phyloP scores from a whole-genome alignment of 2,329 filamentous ascomycete species.

The Venturia carpophila region DNA sequence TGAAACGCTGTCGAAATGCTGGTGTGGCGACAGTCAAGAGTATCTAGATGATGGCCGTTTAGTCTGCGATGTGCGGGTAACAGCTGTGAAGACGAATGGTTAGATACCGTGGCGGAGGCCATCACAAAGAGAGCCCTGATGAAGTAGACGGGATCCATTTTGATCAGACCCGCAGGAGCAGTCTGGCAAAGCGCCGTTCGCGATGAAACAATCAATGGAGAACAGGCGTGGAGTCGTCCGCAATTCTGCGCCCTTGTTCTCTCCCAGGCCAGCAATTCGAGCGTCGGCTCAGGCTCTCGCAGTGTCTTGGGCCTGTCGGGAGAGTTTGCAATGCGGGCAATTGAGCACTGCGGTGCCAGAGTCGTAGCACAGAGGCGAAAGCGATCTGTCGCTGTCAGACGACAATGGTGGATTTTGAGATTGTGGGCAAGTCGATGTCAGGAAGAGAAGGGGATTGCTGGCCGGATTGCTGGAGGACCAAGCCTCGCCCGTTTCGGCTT shows the following conservation, averaged over 20 bases:
- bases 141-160: conserved; percentile 20
- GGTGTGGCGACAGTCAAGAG: conserved; percentile 45
- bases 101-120: conserved; percentile 33
- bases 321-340: background rate
- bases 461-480: background rate
- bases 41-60: conserved; percentile 32
- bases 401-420: background rate
- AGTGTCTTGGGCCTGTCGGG: background rate
- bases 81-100: conserved; percentile 23
- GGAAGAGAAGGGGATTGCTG: background rate
- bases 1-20: conserved; percentile 47
- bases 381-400: background rate
- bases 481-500: too few relatives aligned
- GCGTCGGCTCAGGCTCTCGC: background rate
- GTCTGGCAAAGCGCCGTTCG: background rate
- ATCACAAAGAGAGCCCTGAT: conserved; percentile 33
- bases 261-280: background rate
- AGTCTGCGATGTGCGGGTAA: background rate
- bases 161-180: background rate
- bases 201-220: background rate
- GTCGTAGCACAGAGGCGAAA: background rate
- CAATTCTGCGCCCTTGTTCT: background rate
- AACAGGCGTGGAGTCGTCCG: background rate
- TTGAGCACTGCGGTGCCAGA: background rate
- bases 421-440: background rate